These are phyloP conservation scores for Prunus yedoensis DNA, from an alignment of 331 rosid species.

Conservation along the genomic window DNA sequence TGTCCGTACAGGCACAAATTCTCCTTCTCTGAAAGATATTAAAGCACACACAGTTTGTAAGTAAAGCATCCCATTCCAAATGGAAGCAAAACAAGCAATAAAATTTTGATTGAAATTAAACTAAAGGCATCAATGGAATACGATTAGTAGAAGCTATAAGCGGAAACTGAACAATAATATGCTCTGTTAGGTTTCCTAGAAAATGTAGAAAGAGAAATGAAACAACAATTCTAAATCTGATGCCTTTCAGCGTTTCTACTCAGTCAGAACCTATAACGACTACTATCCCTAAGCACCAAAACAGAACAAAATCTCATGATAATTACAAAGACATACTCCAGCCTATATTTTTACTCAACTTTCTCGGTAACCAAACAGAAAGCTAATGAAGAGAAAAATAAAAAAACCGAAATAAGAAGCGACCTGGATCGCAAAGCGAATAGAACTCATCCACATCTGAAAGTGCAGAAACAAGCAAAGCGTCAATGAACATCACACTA, in stretches of 20 bases:
- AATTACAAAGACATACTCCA: not conserved
- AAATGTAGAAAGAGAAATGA: too few species aligned
- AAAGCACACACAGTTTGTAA: too few species aligned
- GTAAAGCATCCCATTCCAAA: too few species aligned
- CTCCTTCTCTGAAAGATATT: too few species aligned
- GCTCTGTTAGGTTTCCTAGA: too few species aligned
- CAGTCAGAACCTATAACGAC: not conserved
- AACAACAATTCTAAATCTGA: too few species aligned
- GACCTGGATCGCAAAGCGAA: conserved; percentile 91
- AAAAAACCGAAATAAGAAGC: not conserved
- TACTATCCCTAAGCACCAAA: not conserved
- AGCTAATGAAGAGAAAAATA: not conserved
- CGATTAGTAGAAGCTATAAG: too few species aligned
- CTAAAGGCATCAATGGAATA: too few species aligned
- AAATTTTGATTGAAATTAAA: too few species aligned
- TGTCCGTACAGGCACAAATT: too few species aligned
- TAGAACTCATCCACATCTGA: conserved; percentile 90
- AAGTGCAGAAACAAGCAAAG: conserved; percentile 8
- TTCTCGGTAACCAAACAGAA: conserved; percentile 17
- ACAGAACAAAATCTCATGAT: not conserved
- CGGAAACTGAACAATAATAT: too few species aligned
- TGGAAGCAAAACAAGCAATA: too few species aligned
- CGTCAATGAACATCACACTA: not conserved
- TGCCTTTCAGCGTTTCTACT: not conserved
- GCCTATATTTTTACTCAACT: not conserved